Base-by-base conservation (phyloP, 306 rosid species). In the Prunus dulcis region DNA sequence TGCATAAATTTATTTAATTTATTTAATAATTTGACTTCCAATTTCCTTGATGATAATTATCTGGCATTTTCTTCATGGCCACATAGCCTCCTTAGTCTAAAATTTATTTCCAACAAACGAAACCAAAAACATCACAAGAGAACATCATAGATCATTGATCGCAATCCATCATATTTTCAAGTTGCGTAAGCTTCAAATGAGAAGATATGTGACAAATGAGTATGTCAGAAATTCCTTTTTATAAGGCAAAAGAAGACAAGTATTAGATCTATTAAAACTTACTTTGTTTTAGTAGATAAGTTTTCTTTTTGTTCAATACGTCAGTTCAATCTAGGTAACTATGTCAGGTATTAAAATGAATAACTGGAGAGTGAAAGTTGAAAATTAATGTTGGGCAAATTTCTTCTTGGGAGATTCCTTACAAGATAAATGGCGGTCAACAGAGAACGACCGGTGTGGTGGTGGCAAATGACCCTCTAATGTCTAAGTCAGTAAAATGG, bases 171-270 rank as follows among this genome's bases (percentile, higher is more conserved):
- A 30, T 30, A 30, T 3, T 30, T 30, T 3, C 34, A 55, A 70
- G 58, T 67, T 62, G 67, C 75, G 91, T 80, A 82, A 92, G 92
- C 99, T 95, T 89, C 80, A 72, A 78, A 73, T 10, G 57, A 77
- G 82, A 87, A 87, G 8, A 79, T 13, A 72, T 74, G 57, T 69
- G 73, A 78, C 65, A 73, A 78, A 71, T 78, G 80, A 87, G 81
- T 80, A 19, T 75, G 66, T 64, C 75, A 51, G 56, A 46, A 69
- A 74, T 67, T 60, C 55, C 43, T 72, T 19, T 23, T 7, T 4
- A 69, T 3, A 74, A 22, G 12, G 25, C 15, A 30, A n/a, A 62
- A 61, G 3, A 20, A 45, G 25, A 66, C 25, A 30, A 27, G 43
- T 70, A 49, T 13, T 30, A 60, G 12, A 78, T 18, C 62, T 5